phyloP scores from a whole-genome alignment of 2,329 filamentous ascomycete species.

The Pseudogymnoascus verrucosus region DNA sequence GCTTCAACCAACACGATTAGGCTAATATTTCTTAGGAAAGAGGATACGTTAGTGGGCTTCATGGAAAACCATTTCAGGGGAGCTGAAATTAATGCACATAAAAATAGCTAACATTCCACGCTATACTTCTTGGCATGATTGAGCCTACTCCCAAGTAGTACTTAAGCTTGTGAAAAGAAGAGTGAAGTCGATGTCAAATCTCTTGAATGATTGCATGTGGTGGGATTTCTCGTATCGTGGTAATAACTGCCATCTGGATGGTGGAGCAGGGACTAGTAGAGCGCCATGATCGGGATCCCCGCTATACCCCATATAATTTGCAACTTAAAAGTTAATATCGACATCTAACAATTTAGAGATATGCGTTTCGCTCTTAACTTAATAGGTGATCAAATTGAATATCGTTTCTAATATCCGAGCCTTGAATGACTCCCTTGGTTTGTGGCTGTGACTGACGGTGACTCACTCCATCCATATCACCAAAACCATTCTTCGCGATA shows the following conservation, averaged over 20 bases:
- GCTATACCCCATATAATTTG: not conserved
- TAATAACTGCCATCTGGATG: not conserved
- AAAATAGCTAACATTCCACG: not conserved
- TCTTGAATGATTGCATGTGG: not conserved
- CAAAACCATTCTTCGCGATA: not conserved
- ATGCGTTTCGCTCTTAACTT: not conserved
- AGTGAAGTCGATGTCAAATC: not conserved
- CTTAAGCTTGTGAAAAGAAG: not conserved
- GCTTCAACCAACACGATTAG: not conserved
- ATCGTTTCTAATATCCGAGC: not conserved
- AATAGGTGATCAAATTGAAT: not conserved
- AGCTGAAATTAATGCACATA: not conserved
- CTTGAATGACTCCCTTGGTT: not conserved
- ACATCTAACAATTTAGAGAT: not conserved
- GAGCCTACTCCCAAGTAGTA: not conserved
- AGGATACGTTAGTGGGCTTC: not conserved
- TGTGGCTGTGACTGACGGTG: not conserved
- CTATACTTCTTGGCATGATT: not conserved
- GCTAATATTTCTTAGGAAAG: slow-evolving; percentile 2
- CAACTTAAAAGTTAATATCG: not conserved
- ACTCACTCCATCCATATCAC: not conserved
- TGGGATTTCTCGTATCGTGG: not conserved
- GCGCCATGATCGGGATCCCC: not conserved
- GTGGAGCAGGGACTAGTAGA: not conserved
- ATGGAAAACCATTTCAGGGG: not conserved